These are phyloP conservation scores for Harrya chromipes DNA, from an alignment of 768 basidiomycete genomes.

Conservation along the genomic window DNA sequence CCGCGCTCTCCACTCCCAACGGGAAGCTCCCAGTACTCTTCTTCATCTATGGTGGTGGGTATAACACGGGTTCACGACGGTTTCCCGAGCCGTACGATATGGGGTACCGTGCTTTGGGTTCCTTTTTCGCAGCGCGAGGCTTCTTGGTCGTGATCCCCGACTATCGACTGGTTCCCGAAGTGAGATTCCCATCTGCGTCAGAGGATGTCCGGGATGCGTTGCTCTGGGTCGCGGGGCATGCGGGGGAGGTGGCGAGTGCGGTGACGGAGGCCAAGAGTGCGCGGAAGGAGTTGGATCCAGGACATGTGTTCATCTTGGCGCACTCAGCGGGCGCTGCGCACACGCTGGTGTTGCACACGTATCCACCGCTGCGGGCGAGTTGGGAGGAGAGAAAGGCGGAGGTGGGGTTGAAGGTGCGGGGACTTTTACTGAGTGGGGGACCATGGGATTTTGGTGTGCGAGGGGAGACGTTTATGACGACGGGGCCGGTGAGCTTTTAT, in stretches of 20 bases:
- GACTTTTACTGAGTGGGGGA: conserved; percentile 45
- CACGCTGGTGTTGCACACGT: conserved; percentile 42
- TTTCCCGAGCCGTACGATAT: conserved; percentile 47
- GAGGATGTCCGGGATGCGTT: conserved; percentile 62
- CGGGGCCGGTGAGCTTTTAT: conserved; percentile 26
- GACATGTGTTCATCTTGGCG: conserved; percentile 47
- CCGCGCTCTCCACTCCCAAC: conserved; percentile 19
- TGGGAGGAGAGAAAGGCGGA: conserved; percentile 24
- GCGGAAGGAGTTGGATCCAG: conserved; percentile 34
- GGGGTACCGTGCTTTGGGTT: conserved; percentile 53
- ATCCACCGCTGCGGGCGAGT: conserved; percentile 32
- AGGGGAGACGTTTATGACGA: conserved; percentile 24
- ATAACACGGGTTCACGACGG: conserved; percentile 48
- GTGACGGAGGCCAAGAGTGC: conserved; percentile 4
- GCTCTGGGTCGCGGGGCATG: conserved; percentile 47
- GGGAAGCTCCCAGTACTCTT: conserved; percentile 50
- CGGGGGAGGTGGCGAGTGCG: conserved; percentile 11
- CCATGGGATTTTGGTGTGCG: conserved; percentile 38
- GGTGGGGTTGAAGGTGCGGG: conserved; percentile 34
- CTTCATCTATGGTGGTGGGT: conserved; percentile 68
- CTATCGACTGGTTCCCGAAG: conserved; percentile 60
- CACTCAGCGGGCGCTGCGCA: conserved; percentile 64
- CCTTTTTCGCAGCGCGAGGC: conserved; percentile 59
- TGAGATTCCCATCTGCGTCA: conserved; percentile 51
- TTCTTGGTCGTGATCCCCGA: conserved; percentile 66